Percentiles rank a stretch among this genome's conserved stretches.
Conservation (phyloP, 2,329 filamentous ascomycete genomes). For the Malbranchea zuffiana region DNA sequence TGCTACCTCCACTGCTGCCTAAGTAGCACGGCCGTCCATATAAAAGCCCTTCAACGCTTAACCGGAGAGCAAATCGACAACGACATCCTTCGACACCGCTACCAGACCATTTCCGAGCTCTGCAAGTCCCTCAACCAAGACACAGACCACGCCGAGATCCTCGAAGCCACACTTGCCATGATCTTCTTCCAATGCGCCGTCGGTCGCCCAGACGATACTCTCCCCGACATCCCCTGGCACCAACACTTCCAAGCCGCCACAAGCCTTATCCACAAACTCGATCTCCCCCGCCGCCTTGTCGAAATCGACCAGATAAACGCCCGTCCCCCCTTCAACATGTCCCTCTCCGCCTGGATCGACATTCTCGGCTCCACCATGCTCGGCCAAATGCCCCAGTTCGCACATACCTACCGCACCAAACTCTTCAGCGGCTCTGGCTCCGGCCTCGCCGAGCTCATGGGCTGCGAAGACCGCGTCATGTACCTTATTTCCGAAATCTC, state of each 20-base stretch:
- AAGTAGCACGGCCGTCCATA: constrained; percentile 83
- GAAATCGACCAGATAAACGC: constrained; percentile 48
- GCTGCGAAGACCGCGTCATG: constrained; percentile 94
- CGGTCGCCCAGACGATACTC: constrained; percentile 68
- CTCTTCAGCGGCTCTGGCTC: constrained; percentile 56
- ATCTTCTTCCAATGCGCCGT: constrained; percentile 93
- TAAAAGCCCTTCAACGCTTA: constrained; percentile 60
- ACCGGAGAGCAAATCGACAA: constrained; percentile 66
- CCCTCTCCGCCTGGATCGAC: constrained; percentile 79
- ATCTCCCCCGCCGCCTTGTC: constrained; percentile 59
- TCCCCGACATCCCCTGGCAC: constrained; percentile 91
- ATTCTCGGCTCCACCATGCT: constrained; percentile 91
- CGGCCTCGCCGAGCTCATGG: constrained; percentile 87
- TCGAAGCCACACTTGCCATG: constrained; percentile 83
- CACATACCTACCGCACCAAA: constrained; percentile 92
- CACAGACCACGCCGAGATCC: constrained; percentile 70
- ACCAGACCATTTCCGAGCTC: constrained; percentile 69
- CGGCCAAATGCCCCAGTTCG: constrained; percentile 73
- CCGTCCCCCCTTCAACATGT: constrained; percentile 88
- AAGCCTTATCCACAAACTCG: constrained; percentile 73
- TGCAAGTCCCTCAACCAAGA: constrained; percentile 70
- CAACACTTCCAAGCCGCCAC: constrained; percentile 90
- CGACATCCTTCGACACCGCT: constrained; percentile 83
- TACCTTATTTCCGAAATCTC: constrained; percentile 96
- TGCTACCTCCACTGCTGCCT: constrained; percentile 92